Evolutionary conservation across 441 rosid species (phyloP).

Genomic region (Kokia cookei): DNA sequence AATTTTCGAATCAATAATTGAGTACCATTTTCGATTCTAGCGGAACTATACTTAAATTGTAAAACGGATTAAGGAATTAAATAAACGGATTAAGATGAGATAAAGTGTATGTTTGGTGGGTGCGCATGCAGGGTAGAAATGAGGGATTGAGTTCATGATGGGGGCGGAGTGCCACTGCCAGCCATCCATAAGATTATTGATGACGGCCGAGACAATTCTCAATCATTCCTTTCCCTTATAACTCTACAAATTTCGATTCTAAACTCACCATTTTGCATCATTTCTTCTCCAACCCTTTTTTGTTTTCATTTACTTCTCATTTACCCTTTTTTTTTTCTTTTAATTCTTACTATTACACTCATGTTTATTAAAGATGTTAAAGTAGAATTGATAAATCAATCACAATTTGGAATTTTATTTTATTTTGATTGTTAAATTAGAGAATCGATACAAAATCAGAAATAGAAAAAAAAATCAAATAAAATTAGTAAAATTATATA

Average conservation of each 20-base stretch:
- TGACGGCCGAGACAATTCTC: conserved; percentile 15
- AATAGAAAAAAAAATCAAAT: no score
- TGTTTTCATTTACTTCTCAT: not conserved
- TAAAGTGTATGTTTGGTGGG: conserved; percentile 49
- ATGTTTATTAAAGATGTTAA: not conserved
- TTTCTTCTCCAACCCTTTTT: conserved; percentile 8
- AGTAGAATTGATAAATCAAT: no score
- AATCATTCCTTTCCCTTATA: conserved; percentile 19
- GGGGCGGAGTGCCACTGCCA: conserved; percentile 31
- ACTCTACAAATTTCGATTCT: conserved; percentile 16
- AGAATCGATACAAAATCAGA: no score
- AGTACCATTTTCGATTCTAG: no score
- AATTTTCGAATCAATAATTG: no score
- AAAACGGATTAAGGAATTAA: no score
- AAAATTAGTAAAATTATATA: no score
- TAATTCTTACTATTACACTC: not conserved
- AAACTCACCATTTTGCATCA: conserved; percentile 32
- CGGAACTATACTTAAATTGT: no score
- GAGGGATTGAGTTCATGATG: conserved; percentile 61
- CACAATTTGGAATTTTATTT: no score
- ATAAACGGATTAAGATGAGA: not conserved
- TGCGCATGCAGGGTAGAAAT: conserved; percentile 63
- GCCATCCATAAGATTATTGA: conserved; percentile 29
- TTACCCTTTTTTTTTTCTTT: not conserved
- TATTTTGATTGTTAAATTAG: no score